Base-by-base conservation (phyloP, 1,284 basidiomycete species). In the Ganoderma lucidum region DNA sequence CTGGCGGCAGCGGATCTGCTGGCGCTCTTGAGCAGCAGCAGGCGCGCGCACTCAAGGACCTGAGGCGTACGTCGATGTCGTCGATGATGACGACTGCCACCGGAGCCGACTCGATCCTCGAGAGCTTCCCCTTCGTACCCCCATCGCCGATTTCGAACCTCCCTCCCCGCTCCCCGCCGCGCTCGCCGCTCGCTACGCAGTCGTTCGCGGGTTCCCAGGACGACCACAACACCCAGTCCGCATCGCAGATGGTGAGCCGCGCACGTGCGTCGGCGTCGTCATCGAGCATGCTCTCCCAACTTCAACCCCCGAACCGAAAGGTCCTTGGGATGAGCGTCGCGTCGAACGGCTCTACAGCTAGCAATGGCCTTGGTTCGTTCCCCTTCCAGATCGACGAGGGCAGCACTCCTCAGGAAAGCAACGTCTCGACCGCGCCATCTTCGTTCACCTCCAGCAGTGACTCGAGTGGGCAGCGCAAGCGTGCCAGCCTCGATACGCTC, bases 91-190 rank as follows among this genome's bases (percentile, higher is more conserved):
- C 88, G 14, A 83, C 89, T n/a, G 90, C 90, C 30, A 88, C 88
- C 3, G 84, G 86, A 67, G 90, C 91, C 51, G 93, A 95, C 78
- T 94, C 93, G 1, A 93, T 95, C 71, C 84, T 95, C 30, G 93
- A 93, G 79, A 90, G 88, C 32, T 95, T 95, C 85, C 92, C 92
- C 55, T 94, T 95, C 77, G 93, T 95, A 9, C 93, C 93, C 30
- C 93, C 93, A 0, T 93, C 91, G 4, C 93, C 93, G 6, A 94
- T 95, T 71, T 93, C 92, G 19, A 88, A 92, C 74, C 84, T 90
- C 62, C 93, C 93, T 12, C 82, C 89, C 73, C 85, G 92, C 71
- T 89, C 92, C 3, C 92, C 92, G 3, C 90, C 90, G 41, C 87
- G 89, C 66, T 93, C 92, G 23, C 92, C 91, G 23, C 83, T 91